Evolutionary conservation across 495 filamentous ascomycete genomes (phyloP).

Genomic region (Trichoderma parareesei): DNA sequence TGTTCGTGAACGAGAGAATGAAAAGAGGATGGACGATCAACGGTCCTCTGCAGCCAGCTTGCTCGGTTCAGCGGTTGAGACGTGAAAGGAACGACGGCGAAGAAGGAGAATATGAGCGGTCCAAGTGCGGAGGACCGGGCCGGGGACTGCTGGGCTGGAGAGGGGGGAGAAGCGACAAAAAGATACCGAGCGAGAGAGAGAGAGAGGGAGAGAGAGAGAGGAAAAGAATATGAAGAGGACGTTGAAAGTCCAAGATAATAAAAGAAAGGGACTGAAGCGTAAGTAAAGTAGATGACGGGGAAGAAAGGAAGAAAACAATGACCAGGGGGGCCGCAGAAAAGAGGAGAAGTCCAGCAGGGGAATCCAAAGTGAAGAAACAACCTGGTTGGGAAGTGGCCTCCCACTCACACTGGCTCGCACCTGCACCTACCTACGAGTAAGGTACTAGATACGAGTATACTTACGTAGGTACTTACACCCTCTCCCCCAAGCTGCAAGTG

Average conservation of each 20-base stretch:
- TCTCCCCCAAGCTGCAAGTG: too few relatives aligned
- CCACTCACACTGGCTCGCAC: too few relatives aligned
- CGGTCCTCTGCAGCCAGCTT: slow-evolving; percentile 10
- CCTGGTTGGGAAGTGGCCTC: not conserved
- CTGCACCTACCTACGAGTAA: too few relatives aligned
- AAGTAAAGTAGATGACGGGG: not conserved
- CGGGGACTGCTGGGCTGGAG: not conserved
- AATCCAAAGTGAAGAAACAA: not conserved
- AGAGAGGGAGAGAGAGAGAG: not conserved
- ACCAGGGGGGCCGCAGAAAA: slow-evolving; percentile 1
- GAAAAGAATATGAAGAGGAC: slow-evolving; percentile 1
- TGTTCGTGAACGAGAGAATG: not conserved
- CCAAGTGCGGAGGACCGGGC: slow-evolving; percentile 9
- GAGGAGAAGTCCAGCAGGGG: not conserved
- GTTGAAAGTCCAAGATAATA: too few relatives aligned
- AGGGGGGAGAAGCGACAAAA: not conserved
- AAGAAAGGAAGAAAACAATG: not conserved
- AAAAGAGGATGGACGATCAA: slow-evolving; percentile 11
- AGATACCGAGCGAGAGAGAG: not conserved
- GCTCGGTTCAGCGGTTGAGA: not conserved
- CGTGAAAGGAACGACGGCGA: not conserved
- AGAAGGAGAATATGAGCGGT: not conserved
- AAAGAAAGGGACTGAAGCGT: not conserved
- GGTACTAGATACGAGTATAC: too few relatives aligned
- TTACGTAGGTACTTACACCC: too few relatives aligned